Conservation (phyloP, 192 early-diverging fungal species). For the Fimicolochytrium jonesii region DNA sequence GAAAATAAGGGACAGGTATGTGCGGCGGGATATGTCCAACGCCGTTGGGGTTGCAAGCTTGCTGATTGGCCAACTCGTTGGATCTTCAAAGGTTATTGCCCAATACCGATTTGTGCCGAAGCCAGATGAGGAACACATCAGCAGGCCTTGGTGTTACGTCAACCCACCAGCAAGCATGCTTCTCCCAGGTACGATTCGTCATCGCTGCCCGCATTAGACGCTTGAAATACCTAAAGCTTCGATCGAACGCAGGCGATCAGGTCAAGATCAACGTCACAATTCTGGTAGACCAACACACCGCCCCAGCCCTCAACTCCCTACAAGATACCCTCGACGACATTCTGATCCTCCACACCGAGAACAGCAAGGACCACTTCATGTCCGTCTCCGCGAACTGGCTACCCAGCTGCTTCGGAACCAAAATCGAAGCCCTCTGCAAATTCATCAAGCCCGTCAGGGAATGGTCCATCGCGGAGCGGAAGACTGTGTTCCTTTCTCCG, state of each 20-base stretch:
- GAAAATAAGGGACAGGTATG: slow-evolving; percentile 68
- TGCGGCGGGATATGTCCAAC: too few species aligned
- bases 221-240: neutral
- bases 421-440: slow-evolving; percentile 58
- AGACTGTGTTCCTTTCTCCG: slow-evolving; percentile 1
- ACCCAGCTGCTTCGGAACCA: slow-evolving; percentile 71
- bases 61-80: neutral
- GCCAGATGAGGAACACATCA: slow-evolving; percentile 46
- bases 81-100: slow-evolving; percentile 50
- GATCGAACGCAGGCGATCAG: slow-evolving; percentile 51
- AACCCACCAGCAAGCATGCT: slow-evolving; percentile 65
- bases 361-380: slow-evolving; percentile 83
- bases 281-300: slow-evolving; percentile 45
- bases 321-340: slow-evolving; percentile 65
- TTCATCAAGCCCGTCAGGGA: slow-evolving; percentile 34
- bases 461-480: slow-evolving; percentile 5
- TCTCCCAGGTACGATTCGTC: slow-evolving; percentile 54
- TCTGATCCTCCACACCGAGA: slow-evolving; percentile 75
- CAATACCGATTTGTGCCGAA: slow-evolving; percentile 74
- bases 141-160: slow-evolving; percentile 71
- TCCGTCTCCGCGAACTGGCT: slow-evolving; percentile 65
- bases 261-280: slow-evolving; percentile 56
- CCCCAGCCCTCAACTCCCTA: slow-evolving; percentile 52
- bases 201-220: neutral
- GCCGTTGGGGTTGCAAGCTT: neutral